phyloP scores from a whole-genome alignment of 768 basidiomycete species.

The Tulasnella sp. region DNA sequence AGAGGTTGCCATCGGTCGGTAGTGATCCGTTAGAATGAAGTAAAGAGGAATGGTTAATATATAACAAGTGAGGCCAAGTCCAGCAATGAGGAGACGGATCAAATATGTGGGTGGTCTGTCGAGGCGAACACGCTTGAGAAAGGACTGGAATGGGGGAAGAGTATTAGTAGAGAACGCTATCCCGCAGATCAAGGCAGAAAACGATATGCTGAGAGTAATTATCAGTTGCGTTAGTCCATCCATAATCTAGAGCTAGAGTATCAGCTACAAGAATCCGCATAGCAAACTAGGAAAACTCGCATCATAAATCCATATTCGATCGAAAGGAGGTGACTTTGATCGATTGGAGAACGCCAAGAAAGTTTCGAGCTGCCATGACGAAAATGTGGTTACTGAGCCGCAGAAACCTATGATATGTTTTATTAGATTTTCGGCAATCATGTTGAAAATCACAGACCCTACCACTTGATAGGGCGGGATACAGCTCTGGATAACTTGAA shows the following conservation, averaged over 20 bases:
- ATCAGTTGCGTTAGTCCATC: slow-evolving; percentile 73
- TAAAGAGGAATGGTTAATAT: slow-evolving; percentile 66
- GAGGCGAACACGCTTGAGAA: slow-evolving; percentile 12
- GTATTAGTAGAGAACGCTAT: slow-evolving; percentile 41
- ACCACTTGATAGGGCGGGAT: slow-evolving; percentile 82
- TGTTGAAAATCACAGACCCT: slow-evolving; percentile 15
- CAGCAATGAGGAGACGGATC: slow-evolving; percentile 39
- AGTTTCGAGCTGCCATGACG: slow-evolving; percentile 82
- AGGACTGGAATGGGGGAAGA: slow-evolving; percentile 27
- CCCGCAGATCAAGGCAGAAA: slow-evolving; percentile 71
- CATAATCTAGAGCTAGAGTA: slow-evolving; percentile 43
- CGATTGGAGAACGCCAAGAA: slow-evolving; percentile 77
- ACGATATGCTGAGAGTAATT: slow-evolving; percentile 62
- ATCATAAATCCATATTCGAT: slow-evolving; percentile 53
- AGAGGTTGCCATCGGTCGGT: slow-evolving; percentile 70
- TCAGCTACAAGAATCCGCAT: not conserved
- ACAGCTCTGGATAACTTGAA: slow-evolving; percentile 71
- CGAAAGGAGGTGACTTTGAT: slow-evolving; percentile 27
- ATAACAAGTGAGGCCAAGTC: slow-evolving; percentile 52
- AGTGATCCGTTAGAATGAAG: slow-evolving; percentile 52
- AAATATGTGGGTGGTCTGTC: slow-evolving; percentile 29
- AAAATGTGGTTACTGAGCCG: slow-evolving; percentile 93
- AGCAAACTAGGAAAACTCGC: slow-evolving; percentile 34
- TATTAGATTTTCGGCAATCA: not conserved
- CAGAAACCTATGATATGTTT: slow-evolving; percentile 55